Evolutionary conservation across 2,329 filamentous ascomycete genomes (phyloP).

Genomic region (Knufia petricola): DNA sequence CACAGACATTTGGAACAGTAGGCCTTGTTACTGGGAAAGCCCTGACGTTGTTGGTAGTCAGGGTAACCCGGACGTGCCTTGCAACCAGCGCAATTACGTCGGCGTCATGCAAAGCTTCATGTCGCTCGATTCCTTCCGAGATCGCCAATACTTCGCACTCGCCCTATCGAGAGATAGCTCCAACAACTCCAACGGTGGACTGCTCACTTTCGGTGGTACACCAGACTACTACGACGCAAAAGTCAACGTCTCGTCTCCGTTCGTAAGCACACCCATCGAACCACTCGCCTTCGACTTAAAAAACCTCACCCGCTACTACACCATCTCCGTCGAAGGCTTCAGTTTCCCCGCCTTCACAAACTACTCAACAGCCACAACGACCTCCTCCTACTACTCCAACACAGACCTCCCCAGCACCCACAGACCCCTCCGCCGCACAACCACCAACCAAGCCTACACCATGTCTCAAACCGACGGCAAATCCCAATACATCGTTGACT

Average conservation of each 20-base stretch:
- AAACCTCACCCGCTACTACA: background rate
- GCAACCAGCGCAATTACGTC: background rate
- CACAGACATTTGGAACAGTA: constrained; percentile 17
- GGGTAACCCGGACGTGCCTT: background rate
- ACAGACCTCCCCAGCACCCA: background rate
- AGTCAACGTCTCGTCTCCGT: constrained; percentile 6
- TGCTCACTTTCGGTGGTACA: constrained; percentile 39
- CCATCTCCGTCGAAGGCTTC: constrained; percentile 5
- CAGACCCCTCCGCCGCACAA: background rate
- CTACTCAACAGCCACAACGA: background rate
- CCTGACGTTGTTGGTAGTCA: background rate
- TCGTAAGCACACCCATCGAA: constrained; percentile 5
- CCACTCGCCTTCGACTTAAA: background rate
- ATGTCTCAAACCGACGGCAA: background rate
- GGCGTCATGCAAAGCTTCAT: background rate
- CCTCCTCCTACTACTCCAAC: background rate
- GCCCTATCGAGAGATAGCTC: constrained; percentile 33
- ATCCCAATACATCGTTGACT: constrained; percentile 14
- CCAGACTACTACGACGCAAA: constrained; percentile 16
- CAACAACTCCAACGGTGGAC: constrained; percentile 37
- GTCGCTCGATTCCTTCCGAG: constrained; percentile 9
- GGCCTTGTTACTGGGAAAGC: constrained; percentile 19
- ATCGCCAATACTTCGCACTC: constrained; percentile 24
- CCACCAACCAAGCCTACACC: background rate
- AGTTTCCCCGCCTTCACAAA: background rate